phyloP scores from a whole-genome alignment of 371 early-diverging fungal species.

The Caulochytrium protostelioides region DNA sequence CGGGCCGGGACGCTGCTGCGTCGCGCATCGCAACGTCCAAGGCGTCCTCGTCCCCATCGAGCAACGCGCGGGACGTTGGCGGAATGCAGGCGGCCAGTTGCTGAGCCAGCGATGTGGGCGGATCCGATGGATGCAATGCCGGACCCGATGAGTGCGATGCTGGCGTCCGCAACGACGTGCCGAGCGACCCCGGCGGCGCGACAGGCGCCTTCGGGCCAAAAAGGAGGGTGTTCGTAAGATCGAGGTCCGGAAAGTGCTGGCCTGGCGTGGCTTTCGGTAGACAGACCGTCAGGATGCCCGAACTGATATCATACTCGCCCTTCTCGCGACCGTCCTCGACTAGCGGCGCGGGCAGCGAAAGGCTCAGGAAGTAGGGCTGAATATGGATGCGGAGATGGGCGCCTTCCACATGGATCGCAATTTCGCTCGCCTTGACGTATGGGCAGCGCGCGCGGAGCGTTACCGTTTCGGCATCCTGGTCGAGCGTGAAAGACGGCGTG shows the following conservation, averaged over 20 bases:
- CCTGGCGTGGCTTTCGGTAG: slow-evolving; percentile 60
- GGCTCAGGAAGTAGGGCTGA: no score
- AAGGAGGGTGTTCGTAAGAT: slow-evolving; percentile 52
- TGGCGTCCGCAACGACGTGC: not conserved
- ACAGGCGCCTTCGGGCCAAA: slow-evolving; percentile 32
- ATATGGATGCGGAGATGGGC: no score
- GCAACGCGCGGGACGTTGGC: slow-evolving; percentile 38
- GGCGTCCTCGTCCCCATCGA: slow-evolving; percentile 7
- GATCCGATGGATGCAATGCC: no score
- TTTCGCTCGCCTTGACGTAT: no score
- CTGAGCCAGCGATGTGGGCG: no score
- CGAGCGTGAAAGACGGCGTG: no score
- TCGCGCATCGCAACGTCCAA: slow-evolving; percentile 21
- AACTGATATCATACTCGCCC: slow-evolving; percentile 55
- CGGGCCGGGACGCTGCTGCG: slow-evolving; percentile 6
- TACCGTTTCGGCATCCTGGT: no score
- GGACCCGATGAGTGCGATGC: slow-evolving; percentile 10
- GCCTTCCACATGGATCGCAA: no score
- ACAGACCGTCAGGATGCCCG: slow-evolving; percentile 46
- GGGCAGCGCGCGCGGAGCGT: no score
- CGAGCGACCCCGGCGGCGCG: not conserved
- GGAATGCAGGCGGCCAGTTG: no score
- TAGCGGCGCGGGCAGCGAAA: no score
- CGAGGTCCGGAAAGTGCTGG: slow-evolving; percentile 61
- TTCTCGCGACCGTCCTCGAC: slow-evolving; percentile 66